phyloP scores from a whole-genome alignment of 1,284 basidiomycete genomes.

The Stereum hirsutum region DNA sequence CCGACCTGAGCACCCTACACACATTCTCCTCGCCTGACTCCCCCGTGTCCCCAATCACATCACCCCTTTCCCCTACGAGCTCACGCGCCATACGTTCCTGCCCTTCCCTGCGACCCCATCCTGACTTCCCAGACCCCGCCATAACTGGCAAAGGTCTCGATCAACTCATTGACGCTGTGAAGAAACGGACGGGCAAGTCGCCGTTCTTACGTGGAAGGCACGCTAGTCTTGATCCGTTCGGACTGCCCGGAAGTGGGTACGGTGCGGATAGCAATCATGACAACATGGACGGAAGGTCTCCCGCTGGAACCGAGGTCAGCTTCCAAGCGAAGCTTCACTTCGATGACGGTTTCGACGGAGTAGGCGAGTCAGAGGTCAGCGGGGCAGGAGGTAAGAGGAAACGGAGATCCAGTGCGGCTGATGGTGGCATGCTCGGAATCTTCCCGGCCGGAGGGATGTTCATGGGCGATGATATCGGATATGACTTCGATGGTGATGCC shows the following conservation, averaged over 20 bases:
- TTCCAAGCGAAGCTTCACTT: slow-evolving; percentile 37
- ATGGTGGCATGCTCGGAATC: slow-evolving; percentile 1
- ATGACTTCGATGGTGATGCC: background rate
- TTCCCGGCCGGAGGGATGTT: no score
- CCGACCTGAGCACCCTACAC: slow-evolving; percentile 1
- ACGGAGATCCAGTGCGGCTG: slow-evolving; percentile 11
- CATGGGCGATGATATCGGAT: no score
- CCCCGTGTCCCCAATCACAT: slow-evolving; percentile 12
- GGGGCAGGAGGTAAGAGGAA: slow-evolving; percentile 12
- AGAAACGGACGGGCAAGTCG: slow-evolving; percentile 35
- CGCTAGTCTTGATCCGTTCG: slow-evolving; percentile 40
- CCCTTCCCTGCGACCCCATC: background rate
- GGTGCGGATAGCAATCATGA: no score
- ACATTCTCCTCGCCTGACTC: slow-evolving; percentile 10
- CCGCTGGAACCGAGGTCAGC: slow-evolving; percentile 23
- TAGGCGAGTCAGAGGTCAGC: slow-evolving; percentile 3
- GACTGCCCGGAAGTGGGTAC: slow-evolving; percentile 27
- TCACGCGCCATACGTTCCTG: slow-evolving; percentile 8
- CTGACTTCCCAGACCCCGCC: slow-evolving; percentile 9
- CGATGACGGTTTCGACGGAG: slow-evolving; percentile 14
- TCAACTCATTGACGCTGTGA: slow-evolving; percentile 37
- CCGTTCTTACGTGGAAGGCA: slow-evolving; percentile 42
- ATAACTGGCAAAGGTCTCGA: slow-evolving; percentile 41
- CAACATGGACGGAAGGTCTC: no score
- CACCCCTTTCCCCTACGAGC: slow-evolving; percentile 9